phyloP scores from a whole-genome alignment of 805 yeast species.

The Barnettozyma salicaria region DNA sequence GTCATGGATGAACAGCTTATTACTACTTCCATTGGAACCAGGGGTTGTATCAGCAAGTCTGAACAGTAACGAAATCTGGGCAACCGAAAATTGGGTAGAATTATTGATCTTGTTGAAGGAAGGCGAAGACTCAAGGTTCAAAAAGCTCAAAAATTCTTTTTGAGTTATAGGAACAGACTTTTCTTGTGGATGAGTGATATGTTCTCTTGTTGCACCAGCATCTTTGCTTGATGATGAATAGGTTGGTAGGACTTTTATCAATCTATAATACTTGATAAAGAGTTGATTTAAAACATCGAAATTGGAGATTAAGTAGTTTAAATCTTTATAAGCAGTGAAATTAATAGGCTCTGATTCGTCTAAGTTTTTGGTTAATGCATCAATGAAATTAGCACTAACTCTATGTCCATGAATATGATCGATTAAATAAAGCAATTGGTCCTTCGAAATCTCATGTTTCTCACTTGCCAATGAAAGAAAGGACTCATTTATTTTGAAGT shows the following conservation, averaged over 20 bases:
- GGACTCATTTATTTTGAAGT: conserved; percentile 30
- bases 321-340: conserved; percentile 33
- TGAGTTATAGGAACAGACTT: conserved; percentile 32
- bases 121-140: conserved; percentile 28
- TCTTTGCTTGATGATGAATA: conserved; percentile 6
- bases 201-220: conserved; percentile 10
- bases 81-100: conserved; percentile 35
- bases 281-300: conserved; percentile 36
- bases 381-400: conserved; percentile 32
- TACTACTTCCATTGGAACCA: not conserved
- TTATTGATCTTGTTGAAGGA: conserved; percentile 34
- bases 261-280: conserved; percentile 29
- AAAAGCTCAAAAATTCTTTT: conserved; percentile 29
- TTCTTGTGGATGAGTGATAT: conserved; percentile 16
- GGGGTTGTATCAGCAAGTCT: conserved; percentile 14
- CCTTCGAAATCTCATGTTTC: conserved; percentile 29
- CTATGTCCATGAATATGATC: conserved; percentile 33
- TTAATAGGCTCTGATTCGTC: conserved; percentile 28
- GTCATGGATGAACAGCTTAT: conserved; percentile 31
- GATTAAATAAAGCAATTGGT: conserved; percentile 30
- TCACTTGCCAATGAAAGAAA: conserved; percentile 28
- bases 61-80: conserved; percentile 35
- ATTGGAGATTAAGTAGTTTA: conserved; percentile 34
- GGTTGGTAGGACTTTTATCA: conserved; percentile 10
- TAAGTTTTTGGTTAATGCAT: conserved; percentile 26